These are phyloP conservation scores for Elsinoe perseae DNA, from an alignment of 2,329 filamentous ascomycete species.

Conservation along the genomic window DNA sequence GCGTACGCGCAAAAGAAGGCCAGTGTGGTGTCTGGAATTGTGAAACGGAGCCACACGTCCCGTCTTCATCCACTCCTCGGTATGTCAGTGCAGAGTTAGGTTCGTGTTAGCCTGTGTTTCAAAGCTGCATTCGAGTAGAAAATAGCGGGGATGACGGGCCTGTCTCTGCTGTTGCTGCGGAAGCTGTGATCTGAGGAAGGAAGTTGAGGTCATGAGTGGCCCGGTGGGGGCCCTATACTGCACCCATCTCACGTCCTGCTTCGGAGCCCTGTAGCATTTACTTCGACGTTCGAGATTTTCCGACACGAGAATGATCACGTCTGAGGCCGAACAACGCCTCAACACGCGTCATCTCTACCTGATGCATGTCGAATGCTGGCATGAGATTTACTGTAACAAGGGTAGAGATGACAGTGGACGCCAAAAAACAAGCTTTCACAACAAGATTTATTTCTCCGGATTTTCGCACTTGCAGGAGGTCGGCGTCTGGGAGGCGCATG, in stretches of 20 bases:
- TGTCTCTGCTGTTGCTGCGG: neutral
- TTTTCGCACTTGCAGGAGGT: neutral
- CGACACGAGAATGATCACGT: neutral
- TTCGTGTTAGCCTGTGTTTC: constrained; percentile 3
- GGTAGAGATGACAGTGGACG: neutral
- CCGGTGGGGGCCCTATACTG: constrained; percentile 7
- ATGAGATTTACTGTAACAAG: neutral
- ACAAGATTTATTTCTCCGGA: constrained; percentile 8
- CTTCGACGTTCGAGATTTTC: no score
- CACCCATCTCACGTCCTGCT: neutral
- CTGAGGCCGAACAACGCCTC: neutral
- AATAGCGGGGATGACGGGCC: neutral
- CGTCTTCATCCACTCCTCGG: constrained; percentile 4
- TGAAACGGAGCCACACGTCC: constrained; percentile 7
- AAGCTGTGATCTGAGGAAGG: neutral
- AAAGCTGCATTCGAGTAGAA: neutral
- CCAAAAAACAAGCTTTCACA: constrained; percentile 3
- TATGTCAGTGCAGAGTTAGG: neutral
- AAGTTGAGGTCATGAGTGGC: constrained; percentile 3
- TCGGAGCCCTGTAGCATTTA: neutral
- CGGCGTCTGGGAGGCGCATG: neutral
- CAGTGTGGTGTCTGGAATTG: neutral
- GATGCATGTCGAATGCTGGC: neutral
- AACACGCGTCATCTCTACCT: neutral
- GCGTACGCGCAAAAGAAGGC: neutral